phyloP scores from a whole-genome alignment of 2,329 filamentous ascomycete species.

The Decorospora gaudefroyi region DNA sequence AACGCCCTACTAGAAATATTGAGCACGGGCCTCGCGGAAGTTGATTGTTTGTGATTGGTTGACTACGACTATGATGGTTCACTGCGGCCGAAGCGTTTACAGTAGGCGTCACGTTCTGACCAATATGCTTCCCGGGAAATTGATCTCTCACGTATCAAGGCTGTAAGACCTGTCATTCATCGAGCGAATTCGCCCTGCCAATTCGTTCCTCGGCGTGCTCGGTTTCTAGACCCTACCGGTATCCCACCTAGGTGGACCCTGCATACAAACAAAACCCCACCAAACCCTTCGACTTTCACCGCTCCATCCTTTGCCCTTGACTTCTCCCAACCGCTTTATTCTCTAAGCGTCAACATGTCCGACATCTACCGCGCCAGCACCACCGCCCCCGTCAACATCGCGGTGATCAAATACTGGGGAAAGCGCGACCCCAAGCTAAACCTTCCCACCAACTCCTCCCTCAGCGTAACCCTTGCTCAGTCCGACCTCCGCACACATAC shows the following conservation, averaged over 20 bases:
- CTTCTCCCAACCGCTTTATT: not conserved
- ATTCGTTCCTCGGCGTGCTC: constrained; percentile 1
- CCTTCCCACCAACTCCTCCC: constrained; percentile 95
- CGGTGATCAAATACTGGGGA: constrained; percentile 98
- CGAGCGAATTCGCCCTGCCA: not conserved
- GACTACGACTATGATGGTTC: constrained; percentile 10
- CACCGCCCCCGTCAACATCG: constrained; percentile 96
- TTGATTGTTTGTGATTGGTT: constrained; percentile 26
- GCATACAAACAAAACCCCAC: constrained; percentile 38
- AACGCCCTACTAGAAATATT: constrained; percentile 29
- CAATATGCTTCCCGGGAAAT: no score
- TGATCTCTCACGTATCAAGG: no score
- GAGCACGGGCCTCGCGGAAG: constrained; percentile 29
- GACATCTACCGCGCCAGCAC: constrained; percentile 88
- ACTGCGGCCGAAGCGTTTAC: constrained; percentile 18
- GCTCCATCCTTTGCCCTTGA: constrained; percentile 1
- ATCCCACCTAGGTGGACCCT: constrained; percentile 30
- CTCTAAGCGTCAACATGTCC: constrained; percentile 42
- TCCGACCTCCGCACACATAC: constrained; percentile 92
- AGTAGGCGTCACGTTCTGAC: no score
- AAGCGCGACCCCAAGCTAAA: constrained; percentile 94
- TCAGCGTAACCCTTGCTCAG: constrained; percentile 95
- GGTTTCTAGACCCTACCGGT: constrained; percentile 8
- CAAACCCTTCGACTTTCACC: constrained; percentile 17
- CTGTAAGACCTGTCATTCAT: not conserved